These are phyloP conservation scores for Linnemannia elongata DNA, from an alignment of 192 early-diverging fungal species.

Conservation along the genomic window DNA sequence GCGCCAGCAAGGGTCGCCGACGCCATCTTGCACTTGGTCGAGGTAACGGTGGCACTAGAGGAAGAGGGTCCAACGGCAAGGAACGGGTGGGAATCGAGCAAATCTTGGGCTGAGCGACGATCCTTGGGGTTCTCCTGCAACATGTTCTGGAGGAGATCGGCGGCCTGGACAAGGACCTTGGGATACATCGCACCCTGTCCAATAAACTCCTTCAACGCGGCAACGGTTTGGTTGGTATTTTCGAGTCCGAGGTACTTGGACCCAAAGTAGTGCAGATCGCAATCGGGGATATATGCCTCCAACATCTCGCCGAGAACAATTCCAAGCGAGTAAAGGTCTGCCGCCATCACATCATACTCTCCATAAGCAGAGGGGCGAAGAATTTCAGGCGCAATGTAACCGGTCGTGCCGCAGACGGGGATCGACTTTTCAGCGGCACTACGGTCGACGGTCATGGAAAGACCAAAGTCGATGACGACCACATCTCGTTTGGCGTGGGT, in stretches of 20 bases:
- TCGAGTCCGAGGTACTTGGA: conserved; percentile 72
- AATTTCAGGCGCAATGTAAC: conserved; percentile 81
- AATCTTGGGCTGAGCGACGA: conserved; percentile 69
- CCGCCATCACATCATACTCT: conserved; percentile 56
- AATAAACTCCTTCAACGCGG: conserved; percentile 65
- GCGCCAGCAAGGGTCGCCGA: not conserved
- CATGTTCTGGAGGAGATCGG: conserved; percentile 70
- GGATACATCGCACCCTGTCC: conserved; percentile 59
- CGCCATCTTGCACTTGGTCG: not conserved
- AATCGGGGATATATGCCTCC: conserved; percentile 76
- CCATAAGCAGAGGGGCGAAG: conserved; percentile 45
- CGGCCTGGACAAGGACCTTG: conserved; percentile 67
- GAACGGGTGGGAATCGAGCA: conserved; percentile 72
- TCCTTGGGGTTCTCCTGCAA: conserved; percentile 66
- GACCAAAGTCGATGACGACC: conserved; percentile 83
- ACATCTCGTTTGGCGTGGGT: conserved; percentile 61
- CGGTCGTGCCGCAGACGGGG: conserved; percentile 77
- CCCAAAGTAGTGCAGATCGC: conserved; percentile 77
- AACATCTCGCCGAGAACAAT: conserved; percentile 81
- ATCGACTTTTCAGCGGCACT: conserved; percentile 42
- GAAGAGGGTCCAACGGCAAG: not conserved
- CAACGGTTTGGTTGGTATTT: conserved; percentile 75
- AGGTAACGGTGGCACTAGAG: not conserved
- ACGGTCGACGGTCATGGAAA: conserved; percentile 65
- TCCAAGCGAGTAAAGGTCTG: conserved; percentile 80